Evolutionary conservation across 2,329 filamentous ascomycete genomes (phyloP), one percentile per base, ranked within the genome.

Genomic region (Penicillium sp.): DNA sequence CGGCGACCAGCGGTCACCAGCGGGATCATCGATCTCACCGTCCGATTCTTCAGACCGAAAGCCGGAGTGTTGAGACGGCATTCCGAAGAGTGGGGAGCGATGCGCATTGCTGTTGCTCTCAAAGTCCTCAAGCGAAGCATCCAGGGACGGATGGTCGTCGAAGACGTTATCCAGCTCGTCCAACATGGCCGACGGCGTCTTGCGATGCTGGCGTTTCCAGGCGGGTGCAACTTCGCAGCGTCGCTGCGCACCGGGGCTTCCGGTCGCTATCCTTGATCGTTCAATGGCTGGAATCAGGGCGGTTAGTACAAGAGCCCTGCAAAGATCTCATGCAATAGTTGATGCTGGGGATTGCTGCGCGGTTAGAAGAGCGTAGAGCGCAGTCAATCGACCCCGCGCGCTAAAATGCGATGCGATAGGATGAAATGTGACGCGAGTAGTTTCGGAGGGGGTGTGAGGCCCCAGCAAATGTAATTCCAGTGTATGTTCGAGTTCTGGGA

Each of bases 61-160:
- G 63, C 80, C 83, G 35, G 83, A 87, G 68, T 85, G 82, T 58
- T 83, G 80, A 44, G 80, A 83, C 14, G 80, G 80, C 50, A 81
- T 60, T 20, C 77, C 76, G 53, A 82, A 81, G 46, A 79, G 67
- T 16, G 81, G 81, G 14, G 79, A 80, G 30, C 75, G 77, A 45
- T 64, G 67, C 24, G 64, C 53, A 52, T 68, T 67, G 54, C 77
- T 77, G 61, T 76, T 75, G 56, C 76, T 76, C 65, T 84, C 82
- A 71, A 83, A 84, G 70, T 85, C 82, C 67, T 83, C 80, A 59
- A 85, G 78, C 51, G 81, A 84, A 49, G 79, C 81, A 69, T 79
- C 76, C 62, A 85, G 69, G 55, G 81, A 83, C 39, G 81, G 79
- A 71, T 84, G 80, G 68, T 82, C 80, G 66, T 81, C 77, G 64